Base-by-base conservation (phyloP, 495 filamentous ascomycete species). In the Margaritispora aquatica region DNA sequence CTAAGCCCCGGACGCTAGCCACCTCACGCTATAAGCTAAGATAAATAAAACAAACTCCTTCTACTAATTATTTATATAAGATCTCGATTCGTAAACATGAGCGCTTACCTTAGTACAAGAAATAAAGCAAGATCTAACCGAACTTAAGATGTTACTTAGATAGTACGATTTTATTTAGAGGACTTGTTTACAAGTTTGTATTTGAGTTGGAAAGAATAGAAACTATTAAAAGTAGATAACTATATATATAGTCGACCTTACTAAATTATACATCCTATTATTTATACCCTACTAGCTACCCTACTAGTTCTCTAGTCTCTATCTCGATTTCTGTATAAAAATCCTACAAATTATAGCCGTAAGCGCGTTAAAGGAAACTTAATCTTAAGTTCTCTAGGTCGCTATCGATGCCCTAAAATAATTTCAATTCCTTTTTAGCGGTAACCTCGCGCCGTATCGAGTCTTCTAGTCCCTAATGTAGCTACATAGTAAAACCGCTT, bases 361-460 rank as follows among this genome's bases (percentile, higher is more conserved):
- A 34, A n/a, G 29, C 13, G 13, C 5, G 29, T 34, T 13, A 34
- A 34, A 34, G 29, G 13, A 34, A 34, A 13, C 29, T 34, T 34
- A 13, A 34, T 34, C 5, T 34, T 34, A 13, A 34, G 5, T 34
- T 34, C 13, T 34, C 29, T 34, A 34, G n/a, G 21, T 41, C 54
- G 50, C 34, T 9, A 3, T 61, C 47, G 50, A 61, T 56, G 31
- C 57, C 44, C 57, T 29, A 64, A 26, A 60, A 61, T 24, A n/a
- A 29, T 21, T 56, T 56, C 51, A 17, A 64, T 46, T 2, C 38
- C 23, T 54, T 58, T 55, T 64, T 27, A 19, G 57, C 62, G 46
- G 51, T 48, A 26, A 55, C 19, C 50, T 64, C 34, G 36, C 36
- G 24, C 24, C 20, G n/a, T 10, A 51, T 41, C 4, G 62, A 64